Percentiles rank a stretch among this genome's conserved stretches.
phyloP scores from a whole-genome alignment of 305 asterid genomes.

The Euphrasia arctica region DNA sequence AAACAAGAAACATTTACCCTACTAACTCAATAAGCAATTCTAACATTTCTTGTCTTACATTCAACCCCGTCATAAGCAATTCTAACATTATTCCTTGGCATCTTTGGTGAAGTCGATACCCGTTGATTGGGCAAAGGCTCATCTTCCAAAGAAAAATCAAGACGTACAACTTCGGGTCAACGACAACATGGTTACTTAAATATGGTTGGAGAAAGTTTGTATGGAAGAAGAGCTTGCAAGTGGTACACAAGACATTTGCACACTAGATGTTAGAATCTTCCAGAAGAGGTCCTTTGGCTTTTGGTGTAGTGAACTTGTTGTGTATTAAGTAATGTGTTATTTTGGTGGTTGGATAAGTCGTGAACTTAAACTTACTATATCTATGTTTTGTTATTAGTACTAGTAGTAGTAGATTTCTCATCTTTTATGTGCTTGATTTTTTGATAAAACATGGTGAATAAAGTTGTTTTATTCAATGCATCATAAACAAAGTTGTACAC shows the following conservation, averaged over 20 bases:
- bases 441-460: too few species aligned
- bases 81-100: background rate
- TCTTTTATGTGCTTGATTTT: background rate
- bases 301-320: background rate
- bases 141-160: slow-evolving; percentile 19
- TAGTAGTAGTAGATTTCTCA: background rate
- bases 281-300: background rate
- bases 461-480: background rate
- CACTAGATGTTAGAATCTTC: slow-evolving; percentile 21
- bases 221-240: slow-evolving; percentile 23
- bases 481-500: background rate
- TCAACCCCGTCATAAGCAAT: too few species aligned
- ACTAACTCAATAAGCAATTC: too few species aligned
- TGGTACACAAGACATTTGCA: background rate
- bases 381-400: background rate
- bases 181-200: slow-evolving; percentile 28
- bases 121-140: slow-evolving; percentile 30
- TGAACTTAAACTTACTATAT: background rate
- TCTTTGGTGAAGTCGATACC: slow-evolving; percentile 34
- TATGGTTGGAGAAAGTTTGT: slow-evolving; percentile 44
- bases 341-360: background rate
- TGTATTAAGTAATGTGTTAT: background rate
- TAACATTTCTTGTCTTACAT: too few species aligned
- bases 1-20: too few species aligned
- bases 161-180: slow-evolving; percentile 22